Evolutionary conservation across 2,329 filamentous ascomycete species (phyloP).

Genomic region (Colletotrichum sp.): DNA sequence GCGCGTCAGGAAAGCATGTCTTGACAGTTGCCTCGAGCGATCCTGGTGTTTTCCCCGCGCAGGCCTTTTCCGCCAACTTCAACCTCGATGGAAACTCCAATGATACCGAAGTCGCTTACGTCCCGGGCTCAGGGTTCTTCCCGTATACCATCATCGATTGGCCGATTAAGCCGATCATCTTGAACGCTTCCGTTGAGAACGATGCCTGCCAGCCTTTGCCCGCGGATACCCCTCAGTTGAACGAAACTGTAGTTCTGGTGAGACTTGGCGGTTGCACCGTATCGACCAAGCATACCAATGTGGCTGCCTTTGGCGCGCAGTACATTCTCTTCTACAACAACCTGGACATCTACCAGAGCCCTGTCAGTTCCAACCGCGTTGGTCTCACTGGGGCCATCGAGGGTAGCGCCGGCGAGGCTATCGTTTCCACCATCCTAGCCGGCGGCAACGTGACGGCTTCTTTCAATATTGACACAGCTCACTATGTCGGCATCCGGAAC

Average conservation of each 20-base stretch:
- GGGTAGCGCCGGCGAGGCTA: slow-evolving; percentile 28
- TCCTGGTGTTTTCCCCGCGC: not conserved
- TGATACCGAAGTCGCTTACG: not conserved
- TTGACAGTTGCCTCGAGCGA: slow-evolving; percentile 44
- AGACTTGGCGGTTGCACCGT: not conserved
- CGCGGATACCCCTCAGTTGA: not conserved
- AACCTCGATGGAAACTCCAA: not conserved
- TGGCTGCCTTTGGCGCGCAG: not conserved
- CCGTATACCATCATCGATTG: slow-evolving; percentile 16
- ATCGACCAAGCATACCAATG: not conserved
- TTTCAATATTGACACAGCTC: slow-evolving; percentile 22
- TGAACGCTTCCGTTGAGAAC: slow-evolving; percentile 25
- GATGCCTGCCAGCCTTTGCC: slow-evolving; percentile 28
- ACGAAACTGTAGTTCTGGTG: not conserved
- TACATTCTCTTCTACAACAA: slow-evolving; percentile 1
- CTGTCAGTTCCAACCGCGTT: not conserved
- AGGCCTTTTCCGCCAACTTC: not conserved
- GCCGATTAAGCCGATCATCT: slow-evolving; percentile 28
- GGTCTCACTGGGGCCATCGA: slow-evolving; percentile 26
- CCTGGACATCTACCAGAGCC: not conserved
- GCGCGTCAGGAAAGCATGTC: slow-evolving; percentile 44
- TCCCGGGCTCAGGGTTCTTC: not conserved
- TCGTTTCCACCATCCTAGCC: slow-evolving; percentile 37
- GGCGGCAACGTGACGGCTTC: slow-evolving; percentile 45
- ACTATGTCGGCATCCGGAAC: not conserved